These are phyloP conservation scores for Batrachochytrium dendrobatidis DNA, from an alignment of 371 early-diverging fungal species.

Conservation along the genomic window DNA sequence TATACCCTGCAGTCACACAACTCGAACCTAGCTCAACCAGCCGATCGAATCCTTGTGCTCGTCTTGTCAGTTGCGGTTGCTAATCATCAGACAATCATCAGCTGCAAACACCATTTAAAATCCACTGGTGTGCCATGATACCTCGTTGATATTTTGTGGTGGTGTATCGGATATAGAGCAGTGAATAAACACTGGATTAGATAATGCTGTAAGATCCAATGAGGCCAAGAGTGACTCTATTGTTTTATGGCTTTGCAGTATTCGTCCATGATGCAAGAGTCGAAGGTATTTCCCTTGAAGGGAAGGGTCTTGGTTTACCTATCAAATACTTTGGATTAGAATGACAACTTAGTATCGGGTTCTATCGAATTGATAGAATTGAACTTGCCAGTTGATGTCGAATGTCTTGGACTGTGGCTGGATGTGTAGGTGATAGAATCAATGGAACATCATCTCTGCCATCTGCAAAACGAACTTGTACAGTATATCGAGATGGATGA, in stretches of 20 bases:
- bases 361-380: too few species aligned
- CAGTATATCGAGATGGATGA: too few species aligned
- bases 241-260: not conserved
- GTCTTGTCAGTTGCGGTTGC: slow-evolving; percentile 10
- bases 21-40: slow-evolving; percentile 53
- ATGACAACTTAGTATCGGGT: too few species aligned
- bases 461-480: slow-evolving; percentile 3
- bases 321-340: not conserved
- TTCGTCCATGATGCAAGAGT: slow-evolving; percentile 9
- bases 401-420: not conserved
- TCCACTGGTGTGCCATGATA: not conserved
- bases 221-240: not conserved
- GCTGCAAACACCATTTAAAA: not conserved
- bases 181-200: slow-evolving; percentile 13
- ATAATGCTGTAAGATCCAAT: not conserved
- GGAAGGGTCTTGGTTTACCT: not conserved
- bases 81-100: not conserved
- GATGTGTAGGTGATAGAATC: not conserved
- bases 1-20: not conserved
- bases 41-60: slow-evolving; percentile 58
- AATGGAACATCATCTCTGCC: slow-evolving; percentile 1
- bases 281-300: slow-evolving; percentile 9
- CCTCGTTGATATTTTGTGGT: not conserved
- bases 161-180: slow-evolving; percentile 14
- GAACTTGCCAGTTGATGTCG: not conserved